Base-by-base conservation (phyloP, 2,329 filamentous ascomycete species). In the Ilyonectria mors-panacis region DNA sequence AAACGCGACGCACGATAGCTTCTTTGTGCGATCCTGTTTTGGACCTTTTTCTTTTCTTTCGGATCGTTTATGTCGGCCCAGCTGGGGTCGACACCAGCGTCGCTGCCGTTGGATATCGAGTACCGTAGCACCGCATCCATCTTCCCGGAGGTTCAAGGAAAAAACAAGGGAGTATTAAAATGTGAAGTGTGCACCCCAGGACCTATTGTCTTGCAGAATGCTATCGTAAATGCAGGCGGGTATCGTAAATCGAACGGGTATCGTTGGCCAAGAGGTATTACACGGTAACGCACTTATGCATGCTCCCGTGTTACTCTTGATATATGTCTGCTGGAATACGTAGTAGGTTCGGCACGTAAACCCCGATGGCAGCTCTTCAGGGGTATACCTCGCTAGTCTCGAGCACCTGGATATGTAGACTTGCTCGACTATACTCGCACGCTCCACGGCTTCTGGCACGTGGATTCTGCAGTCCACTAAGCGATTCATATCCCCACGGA, bases 11-110 rank as follows among this genome's bases (percentile, higher is more conserved):
- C n/a, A 62, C 59, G 59, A 44, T 62, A 62, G 39, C 59, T 62
- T 23, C 59, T 54, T 37, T 62, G 59, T 6, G 59, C 59, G 48
- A 62, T 62, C 54, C 59, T 62, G 33, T 62, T 62, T 28, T 62
- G 59, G 28, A 62, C 54, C 30, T 62, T 62, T 30, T 62, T 62
- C 50, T 62, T 62, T 26, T 62, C 59, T 47, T 47, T 62, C 6
- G 59, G 59, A 19, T 62, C 59, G 19, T 62, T 62, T 10, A 55
- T 19, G 19, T 62, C 50, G 9, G 28, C 51, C 59, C 59, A 62
- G 37, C 37, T 17, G 37, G 37, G 10, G 15, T 39, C 37, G 37
- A n/a, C 10, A 39, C 37, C 37, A 6, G 37, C 15, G 15, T 39
- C 37, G 13, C 37, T 39, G 37, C 37, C 37, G 37, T 17, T 39